Evolutionary conservation across 371 early-diverging fungal genomes (phyloP).

Genomic region (Fennellomyces sp.): DNA sequence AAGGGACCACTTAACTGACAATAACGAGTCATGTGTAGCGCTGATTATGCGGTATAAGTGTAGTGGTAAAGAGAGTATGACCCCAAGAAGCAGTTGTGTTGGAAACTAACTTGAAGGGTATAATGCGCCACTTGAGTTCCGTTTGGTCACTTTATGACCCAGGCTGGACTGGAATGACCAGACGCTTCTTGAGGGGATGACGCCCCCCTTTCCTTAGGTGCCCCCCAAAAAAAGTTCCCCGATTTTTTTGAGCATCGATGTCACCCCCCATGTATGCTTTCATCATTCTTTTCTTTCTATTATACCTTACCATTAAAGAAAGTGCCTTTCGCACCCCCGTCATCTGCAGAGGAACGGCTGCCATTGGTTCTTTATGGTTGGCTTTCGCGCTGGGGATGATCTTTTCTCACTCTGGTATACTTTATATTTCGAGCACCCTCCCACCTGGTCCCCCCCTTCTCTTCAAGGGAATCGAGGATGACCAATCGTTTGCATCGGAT

Average conservation of each 20-base stretch:
- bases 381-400: neutral
- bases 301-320: neutral
- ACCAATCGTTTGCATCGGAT: slow-evolving; percentile 13
- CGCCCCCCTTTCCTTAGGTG: neutral
- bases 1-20: too few species aligned
- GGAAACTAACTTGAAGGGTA: neutral
- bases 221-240: neutral
- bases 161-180: slow-evolving; percentile 2
- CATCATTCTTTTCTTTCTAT: slow-evolving; percentile 17
- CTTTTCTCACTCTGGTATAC: too few species aligned
- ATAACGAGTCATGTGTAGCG: too few species aligned
- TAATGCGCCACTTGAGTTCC: neutral
- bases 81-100: slow-evolving; percentile 1
- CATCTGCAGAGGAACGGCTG: neutral
- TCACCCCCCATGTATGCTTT: slow-evolving; percentile 10
- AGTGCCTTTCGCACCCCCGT: neutral
- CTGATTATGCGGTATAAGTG: neutral
- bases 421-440: neutral
- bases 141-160: neutral
- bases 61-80: neutral
- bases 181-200: neutral
- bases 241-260: neutral
- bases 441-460: neutral
- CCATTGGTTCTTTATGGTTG: slow-evolving; percentile 5
- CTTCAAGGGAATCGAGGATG: neutral